Percentiles rank a stretch among this genome's conserved stretches.
phyloP scores from a whole-genome alignment of 2,329 filamentous ascomycete species.

The Elsinoe perseae region DNA sequence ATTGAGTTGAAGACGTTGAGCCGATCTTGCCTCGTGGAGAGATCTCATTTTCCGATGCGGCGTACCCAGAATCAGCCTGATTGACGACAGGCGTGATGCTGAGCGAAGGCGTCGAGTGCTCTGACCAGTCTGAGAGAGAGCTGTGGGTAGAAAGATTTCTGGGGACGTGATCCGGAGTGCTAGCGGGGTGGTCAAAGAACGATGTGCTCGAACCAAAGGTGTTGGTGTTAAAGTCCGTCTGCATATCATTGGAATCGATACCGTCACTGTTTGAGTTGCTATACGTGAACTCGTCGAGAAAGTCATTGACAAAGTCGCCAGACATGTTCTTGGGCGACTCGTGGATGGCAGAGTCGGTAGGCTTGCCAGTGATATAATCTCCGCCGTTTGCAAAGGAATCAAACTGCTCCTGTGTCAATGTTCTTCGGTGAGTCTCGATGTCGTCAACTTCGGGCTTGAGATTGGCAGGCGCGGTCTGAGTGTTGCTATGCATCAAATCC shows the following conservation, averaged over 20 bases:
- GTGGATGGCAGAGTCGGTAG: not conserved
- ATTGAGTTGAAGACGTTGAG: slow-evolving; percentile 22
- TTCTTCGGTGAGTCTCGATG: slow-evolving; percentile 29
- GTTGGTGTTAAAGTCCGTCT: not conserved
- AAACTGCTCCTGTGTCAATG: slow-evolving; percentile 32
- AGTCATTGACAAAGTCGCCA: slow-evolving; percentile 1
- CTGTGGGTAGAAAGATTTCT: slow-evolving; percentile 15
- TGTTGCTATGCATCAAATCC: slow-evolving; percentile 7
- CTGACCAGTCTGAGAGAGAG: slow-evolving; percentile 18
- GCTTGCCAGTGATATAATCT: slow-evolving; percentile 9
- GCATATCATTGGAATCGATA: slow-evolving; percentile 14
- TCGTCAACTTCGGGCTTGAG: slow-evolving; percentile 10
- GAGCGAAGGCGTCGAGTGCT: slow-evolving; percentile 14
- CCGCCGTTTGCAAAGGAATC: slow-evolving; percentile 28
- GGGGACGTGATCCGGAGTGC: slow-evolving; percentile 11
- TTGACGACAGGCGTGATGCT: slow-evolving; percentile 13
- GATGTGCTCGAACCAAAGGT: slow-evolving; percentile 11
- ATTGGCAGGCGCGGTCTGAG: not conserved
- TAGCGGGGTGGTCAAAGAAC: slow-evolving; percentile 4
- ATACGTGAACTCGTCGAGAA: slow-evolving; percentile 8
- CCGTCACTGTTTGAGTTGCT: not conserved
- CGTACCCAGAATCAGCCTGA: slow-evolving; percentile 17
- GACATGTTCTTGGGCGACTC: slow-evolving; percentile 12
- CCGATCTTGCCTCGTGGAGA: slow-evolving; percentile 12
- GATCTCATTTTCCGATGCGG: slow-evolving; percentile 18